These are phyloP conservation scores for Ascobolus immersus DNA, from an alignment of 495 filamentous ascomycete species.

Conservation along the genomic window DNA sequence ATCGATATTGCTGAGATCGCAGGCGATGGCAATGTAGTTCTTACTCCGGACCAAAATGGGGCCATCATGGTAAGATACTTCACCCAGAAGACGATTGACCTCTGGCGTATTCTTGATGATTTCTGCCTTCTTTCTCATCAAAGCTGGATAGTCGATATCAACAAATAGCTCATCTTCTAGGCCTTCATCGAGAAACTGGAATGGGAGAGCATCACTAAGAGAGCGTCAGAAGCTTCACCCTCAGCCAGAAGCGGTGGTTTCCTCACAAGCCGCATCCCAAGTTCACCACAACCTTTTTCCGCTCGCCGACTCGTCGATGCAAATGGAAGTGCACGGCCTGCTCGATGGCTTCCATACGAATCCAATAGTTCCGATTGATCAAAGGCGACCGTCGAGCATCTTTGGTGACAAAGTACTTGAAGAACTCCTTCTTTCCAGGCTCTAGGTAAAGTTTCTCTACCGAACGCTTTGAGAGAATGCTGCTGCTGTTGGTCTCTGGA, in stretches of 20 bases:
- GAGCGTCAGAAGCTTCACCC: conserved; percentile 5
- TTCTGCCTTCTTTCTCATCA: conserved; percentile 49
- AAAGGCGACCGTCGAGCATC: conserved; percentile 31
- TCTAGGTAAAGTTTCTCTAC: conserved; percentile 59
- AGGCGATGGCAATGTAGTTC: conserved; percentile 55
- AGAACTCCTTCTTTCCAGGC: conserved; percentile 46
- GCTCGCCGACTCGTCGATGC: conserved; percentile 26
- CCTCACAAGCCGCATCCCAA: conserved; percentile 75
- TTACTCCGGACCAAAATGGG: conserved; percentile 35
- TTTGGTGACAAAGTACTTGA: conserved; percentile 61
- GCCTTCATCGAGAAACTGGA: conserved; percentile 41
- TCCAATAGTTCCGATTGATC: conserved; percentile 71
- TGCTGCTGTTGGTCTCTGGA: conserved; percentile 84
- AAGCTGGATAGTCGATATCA: conserved; percentile 64
- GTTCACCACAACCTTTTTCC: conserved; percentile 57
- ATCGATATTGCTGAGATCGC: conserved; percentile 44
- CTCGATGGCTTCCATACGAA: conserved; percentile 61
- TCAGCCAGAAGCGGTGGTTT: conserved; percentile 1
- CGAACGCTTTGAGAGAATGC: conserved; percentile 70
- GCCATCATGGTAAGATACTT: conserved; percentile 18
- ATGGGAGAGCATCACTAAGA: conserved; percentile 66
- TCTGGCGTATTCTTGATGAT: conserved; percentile 35
- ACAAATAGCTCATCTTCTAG: conserved; percentile 36
- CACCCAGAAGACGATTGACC: conserved; percentile 26
- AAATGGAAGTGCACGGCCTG: conserved; percentile 42